Evolutionary conservation across 495 filamentous ascomycete genomes (phyloP).

Genomic region (Neurospora africana): DNA sequence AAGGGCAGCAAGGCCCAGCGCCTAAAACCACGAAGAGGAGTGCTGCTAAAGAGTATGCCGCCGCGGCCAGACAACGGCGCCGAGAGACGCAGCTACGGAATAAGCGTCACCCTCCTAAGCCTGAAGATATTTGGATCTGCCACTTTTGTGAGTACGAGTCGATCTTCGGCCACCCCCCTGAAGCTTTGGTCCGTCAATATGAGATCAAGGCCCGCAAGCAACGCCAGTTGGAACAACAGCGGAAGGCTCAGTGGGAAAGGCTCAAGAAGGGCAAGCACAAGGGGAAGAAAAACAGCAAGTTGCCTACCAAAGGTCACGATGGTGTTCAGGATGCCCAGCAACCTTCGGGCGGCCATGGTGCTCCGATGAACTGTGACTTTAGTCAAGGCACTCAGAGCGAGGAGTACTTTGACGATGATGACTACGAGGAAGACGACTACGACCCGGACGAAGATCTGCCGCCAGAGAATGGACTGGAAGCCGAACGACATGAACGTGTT

Average conservation of each 20-base stretch:
- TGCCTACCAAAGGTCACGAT: constrained; percentile 40
- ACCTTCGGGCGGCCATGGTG: constrained; percentile 14
- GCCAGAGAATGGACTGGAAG: constrained; percentile 12
- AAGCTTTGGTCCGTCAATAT: constrained; percentile 80
- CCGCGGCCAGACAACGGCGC: constrained; percentile 28
- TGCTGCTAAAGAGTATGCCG: constrained; percentile 9
- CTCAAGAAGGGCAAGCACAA: constrained; percentile 92
- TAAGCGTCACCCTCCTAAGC: constrained; percentile 59
- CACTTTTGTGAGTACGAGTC: constrained; percentile 85
- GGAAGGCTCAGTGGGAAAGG: constrained; percentile 77
- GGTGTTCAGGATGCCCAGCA: constrained; percentile 17
- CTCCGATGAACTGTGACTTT: constrained; percentile 19
- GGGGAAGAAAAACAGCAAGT: constrained; percentile 56
- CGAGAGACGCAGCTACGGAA: constrained; percentile 45
- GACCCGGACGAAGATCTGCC: constrained; percentile 22
- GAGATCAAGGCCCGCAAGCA: constrained; percentile 88
- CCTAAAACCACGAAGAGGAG: constrained; percentile 14
- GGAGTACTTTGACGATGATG: constrained; percentile 30
- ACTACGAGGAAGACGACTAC: constrained; percentile 26
- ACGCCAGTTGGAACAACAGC: constrained; percentile 70
- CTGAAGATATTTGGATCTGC: constrained; percentile 86
- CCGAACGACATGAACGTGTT: constrained; percentile 14
- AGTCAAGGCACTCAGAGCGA: constrained; percentile 19
- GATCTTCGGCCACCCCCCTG: constrained; percentile 73
- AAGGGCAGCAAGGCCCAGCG: constrained; percentile 2